Percentiles rank a stretch among this genome's conserved stretches.
These are phyloP conservation scores for Picochlorum sp. DNA, from an alignment of 139 green algal genomes.

Conservation along the genomic window DNA sequence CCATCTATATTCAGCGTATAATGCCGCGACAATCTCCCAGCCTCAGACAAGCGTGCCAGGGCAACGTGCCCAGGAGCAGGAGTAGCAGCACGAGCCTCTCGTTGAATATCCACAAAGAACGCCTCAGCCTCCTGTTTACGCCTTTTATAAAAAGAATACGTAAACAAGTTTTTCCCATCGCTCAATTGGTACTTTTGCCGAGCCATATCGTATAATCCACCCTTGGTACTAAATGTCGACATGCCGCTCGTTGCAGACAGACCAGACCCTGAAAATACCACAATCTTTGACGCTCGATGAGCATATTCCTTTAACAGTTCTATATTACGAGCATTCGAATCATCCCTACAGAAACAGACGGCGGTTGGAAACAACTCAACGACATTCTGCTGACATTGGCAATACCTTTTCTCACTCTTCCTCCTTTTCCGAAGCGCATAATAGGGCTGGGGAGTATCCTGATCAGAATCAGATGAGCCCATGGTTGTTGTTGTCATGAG, in stretches of 20 bases:
- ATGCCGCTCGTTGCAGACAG: constrained; percentile 76
- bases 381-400: not conserved
- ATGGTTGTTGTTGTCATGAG: no score
- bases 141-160: constrained; percentile 71
- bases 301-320: not conserved
- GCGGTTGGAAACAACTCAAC: not conserved
- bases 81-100: constrained; percentile 42
- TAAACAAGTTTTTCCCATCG: constrained; percentile 84
- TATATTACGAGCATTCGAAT: not conserved
- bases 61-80: constrained; percentile 45
- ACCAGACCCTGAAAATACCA: constrained; percentile 80
- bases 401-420: not conserved
- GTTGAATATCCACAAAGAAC: constrained; percentile 80
- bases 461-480: no score
- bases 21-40: constrained; percentile 62
- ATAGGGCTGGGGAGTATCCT: no score
- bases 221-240: constrained; percentile 78
- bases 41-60: constrained; percentile 34
- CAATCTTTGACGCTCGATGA: constrained; percentile 22
- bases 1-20: constrained; percentile 95
- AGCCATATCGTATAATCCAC: constrained; percentile 79
- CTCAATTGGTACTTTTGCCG: constrained; percentile 58
- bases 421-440: not conserved
- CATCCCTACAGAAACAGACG: not conserved
- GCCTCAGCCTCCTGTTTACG: constrained; percentile 38